Conservation (phyloP, 768 basidiomycete species). For the Rossbeevera mucosa region DNA sequence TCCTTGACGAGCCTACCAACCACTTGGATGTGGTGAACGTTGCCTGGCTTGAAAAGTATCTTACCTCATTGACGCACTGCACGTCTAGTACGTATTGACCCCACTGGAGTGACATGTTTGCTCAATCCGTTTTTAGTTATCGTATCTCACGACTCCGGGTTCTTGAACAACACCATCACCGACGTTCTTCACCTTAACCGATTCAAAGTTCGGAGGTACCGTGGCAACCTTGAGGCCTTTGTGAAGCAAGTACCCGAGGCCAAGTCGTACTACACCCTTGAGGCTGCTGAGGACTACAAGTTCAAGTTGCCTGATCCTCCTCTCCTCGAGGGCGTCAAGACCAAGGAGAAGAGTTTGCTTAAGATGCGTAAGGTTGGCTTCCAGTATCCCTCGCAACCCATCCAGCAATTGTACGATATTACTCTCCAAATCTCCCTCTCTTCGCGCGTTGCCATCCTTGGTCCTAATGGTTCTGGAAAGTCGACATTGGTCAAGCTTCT, state of each 20-base stretch:
- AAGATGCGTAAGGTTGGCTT: conserved; percentile 98
- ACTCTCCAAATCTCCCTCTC: conserved; percentile 95
- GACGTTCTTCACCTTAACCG: conserved; percentile 97
- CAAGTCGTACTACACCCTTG: conserved; percentile 95
- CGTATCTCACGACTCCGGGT: conserved; percentile 95
- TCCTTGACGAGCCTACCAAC: conserved; percentile 96
- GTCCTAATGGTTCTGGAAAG: conserved; percentile 99
- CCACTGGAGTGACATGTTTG: neutral
- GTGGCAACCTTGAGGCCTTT: conserved; percentile 92
- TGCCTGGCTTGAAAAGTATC: conserved; percentile 95
- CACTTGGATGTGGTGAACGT: conserved; percentile 97
- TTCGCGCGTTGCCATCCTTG: conserved; percentile 96
- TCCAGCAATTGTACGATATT: conserved; percentile 92
- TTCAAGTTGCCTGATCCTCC: conserved; percentile 98
- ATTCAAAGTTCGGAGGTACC: conserved; percentile 95
- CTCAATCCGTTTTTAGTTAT: conserved; percentile 53
- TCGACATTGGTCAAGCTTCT: conserved; percentile 95
- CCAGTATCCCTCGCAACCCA: conserved; percentile 85
- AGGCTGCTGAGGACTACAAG: conserved; percentile 94
- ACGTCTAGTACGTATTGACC: conserved; percentile 67
- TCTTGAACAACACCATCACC: conserved; percentile 98
- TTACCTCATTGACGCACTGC: conserved; percentile 80
- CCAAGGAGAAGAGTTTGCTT: conserved; percentile 93
- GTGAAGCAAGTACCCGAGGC: conserved; percentile 94
- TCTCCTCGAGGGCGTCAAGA: conserved; percentile 98